Base-by-base conservation (phyloP, 2,329 filamentous ascomycete genomes). In the Sarocladium oryzae region DNA sequence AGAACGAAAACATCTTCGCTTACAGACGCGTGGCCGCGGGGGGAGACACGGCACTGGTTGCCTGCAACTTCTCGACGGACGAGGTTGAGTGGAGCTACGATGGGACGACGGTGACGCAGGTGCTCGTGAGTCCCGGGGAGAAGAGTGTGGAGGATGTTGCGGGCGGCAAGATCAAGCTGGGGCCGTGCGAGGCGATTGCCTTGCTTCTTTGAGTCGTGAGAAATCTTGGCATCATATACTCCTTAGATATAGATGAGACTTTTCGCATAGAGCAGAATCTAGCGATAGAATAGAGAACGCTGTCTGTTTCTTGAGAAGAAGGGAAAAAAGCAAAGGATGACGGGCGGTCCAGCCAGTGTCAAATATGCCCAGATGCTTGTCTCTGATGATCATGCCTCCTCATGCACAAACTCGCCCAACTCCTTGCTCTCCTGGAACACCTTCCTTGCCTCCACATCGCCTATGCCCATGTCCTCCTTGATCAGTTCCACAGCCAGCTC, bases 401-500 rank as follows among this genome's bases (percentile, higher is more conserved):
- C 82, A 57, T 89, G 77, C 50, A 92, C 60, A 56, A 88, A 69
- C 58, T 84, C 76, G 1, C 86, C 88, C 46, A 92, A 68, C 50
- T 76, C 72, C 57, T 78, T 79, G 63, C 88, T 89, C 55, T 86
- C 79, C 56, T 76, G 70, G 60, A 92, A 66, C 18, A 91, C 79
- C 23, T 67, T 66, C 56, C 72, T 68, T 16, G 78, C 78, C 53
- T 71, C 65, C 7, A 65, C 63, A 40, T 67, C 65, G 2, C 23
- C 38, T 20, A 77, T 69, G 2, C 56, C 53, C 73, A 82, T 76
- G 54, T 82, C 79, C 57, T 82, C 76, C 66, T 73, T 75, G 55
- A 82, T 78, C 49, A 83, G 66, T 54, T 66, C 69, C 32, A 77
- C 69, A 21, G 76, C 72, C 56, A 82, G 62, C 63, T 95, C 90